phyloP scores from a whole-genome alignment of 2,329 filamentous ascomycete species.

The Phaeomoniella chlamydospora region DNA sequence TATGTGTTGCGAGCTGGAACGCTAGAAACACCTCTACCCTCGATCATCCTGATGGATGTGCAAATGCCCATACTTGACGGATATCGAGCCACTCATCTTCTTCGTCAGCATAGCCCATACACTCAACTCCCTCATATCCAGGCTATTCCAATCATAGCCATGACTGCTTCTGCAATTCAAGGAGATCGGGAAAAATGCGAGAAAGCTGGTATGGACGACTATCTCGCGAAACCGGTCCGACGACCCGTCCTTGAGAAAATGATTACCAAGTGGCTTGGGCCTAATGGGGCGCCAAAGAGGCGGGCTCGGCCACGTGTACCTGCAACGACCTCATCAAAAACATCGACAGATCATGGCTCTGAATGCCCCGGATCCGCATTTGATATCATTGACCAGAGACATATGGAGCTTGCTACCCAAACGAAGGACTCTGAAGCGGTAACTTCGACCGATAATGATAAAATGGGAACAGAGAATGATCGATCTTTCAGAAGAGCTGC shows the following conservation, averaged over 20 bases:
- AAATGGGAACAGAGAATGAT: constrained; percentile 23
- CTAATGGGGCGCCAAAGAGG: constrained; percentile 10
- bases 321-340: constrained; percentile 3
- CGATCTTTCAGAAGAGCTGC: constrained; percentile 29
- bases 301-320: neutral
- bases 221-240: constrained; percentile 60
- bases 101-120: constrained; percentile 55
- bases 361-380: constrained; percentile 5
- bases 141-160: constrained; percentile 62
- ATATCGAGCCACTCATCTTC: constrained; percentile 60
- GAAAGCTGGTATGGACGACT: constrained; percentile 63
- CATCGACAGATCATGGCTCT: constrained; percentile 9
- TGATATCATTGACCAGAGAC: neutral
- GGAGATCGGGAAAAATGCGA: constrained; percentile 63
- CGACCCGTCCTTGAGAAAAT: constrained; percentile 53
- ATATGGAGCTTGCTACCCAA: neutral
- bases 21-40: constrained; percentile 37
- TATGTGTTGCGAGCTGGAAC: constrained; percentile 46
- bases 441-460: neutral
- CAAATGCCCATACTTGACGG: constrained; percentile 67
- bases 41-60: constrained; percentile 67
- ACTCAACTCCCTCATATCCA: constrained; percentile 37
- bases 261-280: constrained; percentile 51
- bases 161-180: constrained; percentile 67
- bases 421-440: neutral